Evolutionary conservation across 2,329 filamentous ascomycete species (phyloP), one percentile per base, ranked within the genome.

Genomic region (Parastagonospora nodorum): DNA sequence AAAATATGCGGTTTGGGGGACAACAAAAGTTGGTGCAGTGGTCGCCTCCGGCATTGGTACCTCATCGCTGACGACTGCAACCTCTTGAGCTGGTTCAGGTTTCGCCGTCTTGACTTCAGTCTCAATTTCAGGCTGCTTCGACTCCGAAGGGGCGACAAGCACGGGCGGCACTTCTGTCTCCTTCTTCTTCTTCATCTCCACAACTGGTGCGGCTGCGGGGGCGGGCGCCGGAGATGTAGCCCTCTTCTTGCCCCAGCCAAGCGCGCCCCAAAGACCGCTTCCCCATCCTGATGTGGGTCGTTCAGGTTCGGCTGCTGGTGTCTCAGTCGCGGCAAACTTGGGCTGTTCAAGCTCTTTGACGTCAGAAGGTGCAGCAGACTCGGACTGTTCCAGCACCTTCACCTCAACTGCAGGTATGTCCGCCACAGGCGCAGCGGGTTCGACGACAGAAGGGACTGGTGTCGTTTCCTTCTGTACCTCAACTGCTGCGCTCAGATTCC

Each of bases 211-310:
- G 11, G 28, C 15, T 29, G 30, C 24, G 8, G 32, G 12, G 8
- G 53, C 56, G 6, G 60, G 51, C 8, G 50, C 52, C 6, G 58
- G 46, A 3, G 58, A 55, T 8, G 52, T 44, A 8, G 55, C 19
- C 47, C 60, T 66, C 57, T 67, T 69, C 56, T 62, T 64, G 9
- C 69, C 68, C 68, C 67, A 71, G 2, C 69, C 67, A 42, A 72
- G 58, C 1, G 66, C 65, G 37, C 69, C 66, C 57, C 59, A 63
- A 15, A 73, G 48, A 28, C 61, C 57, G 2, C 54, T 52, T 11
- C 64, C 64, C 63, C 64, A 69, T 3, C 61, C 59, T 32, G 62
- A 63, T 9, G 56, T 40, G 8, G 53, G 41, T 10, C 45, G 12
- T 11, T 51, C 50, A 8, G 48, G 39, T 47, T 61, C 43, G 19